A percentile compares a stretch with the other conserved stretches of the same genome.
Conservation (phyloP, 139 green algal genomes). For the Chlamydomonas schloesseri region DNA sequence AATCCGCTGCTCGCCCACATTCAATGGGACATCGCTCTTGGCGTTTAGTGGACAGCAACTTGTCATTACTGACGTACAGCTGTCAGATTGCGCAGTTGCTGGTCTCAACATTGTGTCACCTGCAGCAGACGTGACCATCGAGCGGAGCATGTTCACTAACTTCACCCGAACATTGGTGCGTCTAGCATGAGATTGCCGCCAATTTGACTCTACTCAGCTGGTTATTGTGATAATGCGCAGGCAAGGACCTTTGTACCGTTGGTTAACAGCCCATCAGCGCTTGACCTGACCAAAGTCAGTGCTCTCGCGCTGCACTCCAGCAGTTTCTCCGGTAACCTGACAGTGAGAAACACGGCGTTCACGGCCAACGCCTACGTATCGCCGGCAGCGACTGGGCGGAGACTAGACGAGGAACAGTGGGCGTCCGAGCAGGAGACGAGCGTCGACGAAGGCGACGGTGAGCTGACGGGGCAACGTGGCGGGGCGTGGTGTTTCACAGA, state of each 20-base stretch:
- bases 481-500: no score
- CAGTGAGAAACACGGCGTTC: not conserved
- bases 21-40: not conserved
- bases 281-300: no score
- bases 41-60: not conserved
- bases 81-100: not conserved
- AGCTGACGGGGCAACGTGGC: no score
- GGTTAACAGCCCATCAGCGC: no score
- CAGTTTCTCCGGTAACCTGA: not conserved
- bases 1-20: not conserved
- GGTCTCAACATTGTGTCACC: not conserved
- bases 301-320: not conserved
- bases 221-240: no score
- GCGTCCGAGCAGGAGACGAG: no score
- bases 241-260: no score
- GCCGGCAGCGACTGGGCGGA: not conserved
- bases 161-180: slow-evolving; percentile 7
- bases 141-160: slow-evolving; percentile 3
- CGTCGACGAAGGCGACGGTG: no score
- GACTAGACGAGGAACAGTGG: no score
- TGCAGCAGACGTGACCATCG: not conserved
- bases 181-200: not conserved
- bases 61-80: not conserved
- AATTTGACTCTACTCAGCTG: no score
- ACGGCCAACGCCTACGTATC: not conserved